Percentiles rank a stretch among this genome's conserved stretches.
These are phyloP conservation scores for Hemisphaericaspora nanyangensis DNA, from an alignment of 805 yeast genomes.

Conservation along the genomic window DNA sequence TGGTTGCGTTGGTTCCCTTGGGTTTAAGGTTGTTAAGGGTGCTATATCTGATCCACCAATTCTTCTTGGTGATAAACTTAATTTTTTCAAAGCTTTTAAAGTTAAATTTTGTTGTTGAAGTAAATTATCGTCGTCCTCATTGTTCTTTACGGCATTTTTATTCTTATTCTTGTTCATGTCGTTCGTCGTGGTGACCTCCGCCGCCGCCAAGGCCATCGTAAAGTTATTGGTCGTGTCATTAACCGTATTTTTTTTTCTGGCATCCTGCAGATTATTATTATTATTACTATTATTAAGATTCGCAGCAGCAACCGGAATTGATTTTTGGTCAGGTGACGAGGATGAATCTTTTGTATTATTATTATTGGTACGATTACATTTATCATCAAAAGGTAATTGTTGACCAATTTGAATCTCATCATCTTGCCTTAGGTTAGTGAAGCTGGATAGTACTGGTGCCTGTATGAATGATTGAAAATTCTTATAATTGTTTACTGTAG, in stretches of 20 bases:
- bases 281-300: too few species aligned
- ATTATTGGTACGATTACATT: slow-evolving; percentile 4
- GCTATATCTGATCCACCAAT: slow-evolving; percentile 23
- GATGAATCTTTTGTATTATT: not conserved
- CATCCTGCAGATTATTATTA: too few species aligned
- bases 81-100: slow-evolving; percentile 39
- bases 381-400: slow-evolving; percentile 35
- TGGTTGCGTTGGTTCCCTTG: slow-evolving; percentile 3
- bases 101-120: slow-evolving; percentile 41
- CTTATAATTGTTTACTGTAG: slow-evolving; percentile 24
- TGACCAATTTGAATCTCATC: slow-evolving; percentile 37
- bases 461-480: slow-evolving; percentile 44
- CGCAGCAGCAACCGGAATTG: too few species aligned
- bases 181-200: not conserved
- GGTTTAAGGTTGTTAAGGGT: not conserved
- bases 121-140: slow-evolving; percentile 27
- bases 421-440: slow-evolving; percentile 25
- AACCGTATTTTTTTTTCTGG: not conserved
- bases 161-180: too few species aligned
- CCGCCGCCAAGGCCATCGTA: not conserved
- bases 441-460: slow-evolving; percentile 41
- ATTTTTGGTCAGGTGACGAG: not conserved
- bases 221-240: slow-evolving; percentile 2
- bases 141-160: slow-evolving; percentile 7
- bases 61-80: slow-evolving; percentile 40